phyloP scores from a whole-genome alignment of 495 filamentous ascomycete species.

The Aspergillus heteromorphus region DNA sequence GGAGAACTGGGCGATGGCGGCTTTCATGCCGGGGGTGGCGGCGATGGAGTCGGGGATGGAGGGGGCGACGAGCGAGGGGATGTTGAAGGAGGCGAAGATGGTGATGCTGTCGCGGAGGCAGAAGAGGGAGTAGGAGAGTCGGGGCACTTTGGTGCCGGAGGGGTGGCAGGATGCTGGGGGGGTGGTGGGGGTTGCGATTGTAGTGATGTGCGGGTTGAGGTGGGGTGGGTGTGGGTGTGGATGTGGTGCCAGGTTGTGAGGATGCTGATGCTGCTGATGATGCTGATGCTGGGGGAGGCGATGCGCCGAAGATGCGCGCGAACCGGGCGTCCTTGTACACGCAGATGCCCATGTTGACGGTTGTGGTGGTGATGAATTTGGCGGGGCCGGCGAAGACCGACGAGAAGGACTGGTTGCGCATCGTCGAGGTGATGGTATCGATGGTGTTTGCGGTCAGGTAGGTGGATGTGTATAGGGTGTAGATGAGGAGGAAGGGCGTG shows the following conservation, averaged over 20 bases:
- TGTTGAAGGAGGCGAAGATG: slow-evolving; percentile 90
- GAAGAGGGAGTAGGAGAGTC: slow-evolving; percentile 69
- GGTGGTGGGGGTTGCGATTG: slow-evolving; percentile 26
- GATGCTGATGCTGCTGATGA: slow-evolving; percentile 52
- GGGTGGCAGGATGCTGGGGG: slow-evolving; percentile 22
- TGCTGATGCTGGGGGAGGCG: slow-evolving; percentile 11
- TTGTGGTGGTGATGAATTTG: slow-evolving; percentile 77
- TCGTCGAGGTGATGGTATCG: slow-evolving; percentile 72
- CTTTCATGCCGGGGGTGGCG: slow-evolving; percentile 46
- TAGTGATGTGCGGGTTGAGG: too few relatives aligned
- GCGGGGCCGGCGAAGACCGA: slow-evolving; percentile 63
- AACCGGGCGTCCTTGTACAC: slow-evolving; percentile 91
- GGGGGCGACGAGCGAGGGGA: slow-evolving; percentile 68
- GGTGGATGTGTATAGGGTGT: slow-evolving; percentile 82
- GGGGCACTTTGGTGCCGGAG: slow-evolving; percentile 29
- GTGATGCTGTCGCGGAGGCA: slow-evolving; percentile 81
- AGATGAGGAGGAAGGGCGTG: slow-evolving; percentile 81
- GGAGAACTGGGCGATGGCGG: slow-evolving; percentile 70
- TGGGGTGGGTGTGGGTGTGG: too few relatives aligned
- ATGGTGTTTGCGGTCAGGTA: slow-evolving; percentile 86
- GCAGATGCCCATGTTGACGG: slow-evolving; percentile 86
- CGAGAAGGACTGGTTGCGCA: slow-evolving; percentile 49
- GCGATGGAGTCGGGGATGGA: slow-evolving; percentile 42
- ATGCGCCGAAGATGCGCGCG: slow-evolving; percentile 69
- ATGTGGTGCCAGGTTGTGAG: too few relatives aligned